Conservation (phyloP, 1,284 basidiomycete genomes). For the Irpex sp. region DNA sequence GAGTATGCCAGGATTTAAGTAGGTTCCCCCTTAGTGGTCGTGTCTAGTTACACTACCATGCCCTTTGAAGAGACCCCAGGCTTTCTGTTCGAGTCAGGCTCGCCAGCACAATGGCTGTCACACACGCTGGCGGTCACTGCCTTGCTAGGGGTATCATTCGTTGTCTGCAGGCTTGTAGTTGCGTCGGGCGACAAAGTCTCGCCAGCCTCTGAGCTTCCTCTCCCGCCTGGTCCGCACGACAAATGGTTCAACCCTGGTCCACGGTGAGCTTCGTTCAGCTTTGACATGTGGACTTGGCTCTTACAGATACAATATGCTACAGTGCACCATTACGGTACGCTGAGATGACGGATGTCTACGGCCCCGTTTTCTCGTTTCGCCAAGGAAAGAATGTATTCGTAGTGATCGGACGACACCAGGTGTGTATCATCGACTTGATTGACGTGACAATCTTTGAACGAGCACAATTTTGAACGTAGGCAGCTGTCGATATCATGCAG, state of each 20-base stretch:
- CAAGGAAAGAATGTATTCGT: slow-evolving; percentile 29
- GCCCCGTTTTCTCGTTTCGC: slow-evolving; percentile 32
- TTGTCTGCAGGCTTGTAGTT: neutral
- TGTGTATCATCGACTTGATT: slow-evolving; percentile 2
- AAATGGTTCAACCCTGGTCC: slow-evolving; percentile 10
- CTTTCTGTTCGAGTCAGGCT: neutral
- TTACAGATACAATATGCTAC: neutral
- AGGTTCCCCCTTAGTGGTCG: neutral
- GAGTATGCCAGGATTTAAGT: neutral
- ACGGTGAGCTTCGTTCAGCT: slow-evolving; percentile 3
- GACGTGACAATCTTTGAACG: neutral
- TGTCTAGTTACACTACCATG: neutral
- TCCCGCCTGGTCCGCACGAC: slow-evolving; percentile 10
- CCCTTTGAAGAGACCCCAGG: neutral
- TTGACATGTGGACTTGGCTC: neutral
- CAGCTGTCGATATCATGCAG: slow-evolving; percentile 28
- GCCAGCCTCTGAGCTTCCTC: neutral
- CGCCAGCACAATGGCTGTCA: neutral
- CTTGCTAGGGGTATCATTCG: neutral
- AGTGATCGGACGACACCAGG: slow-evolving; percentile 33
- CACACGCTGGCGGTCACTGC: neutral
- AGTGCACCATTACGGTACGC: slow-evolving; percentile 9
- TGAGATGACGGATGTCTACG: slow-evolving; percentile 35
- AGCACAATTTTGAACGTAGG: slow-evolving; percentile 10
- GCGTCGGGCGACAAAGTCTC: neutral